A percentile compares a stretch with the other conserved stretches of the same genome.
These are phyloP conservation scores for Penicillium decumbens DNA, from an alignment of 2,329 filamentous ascomycete species.

Conservation along the genomic window DNA sequence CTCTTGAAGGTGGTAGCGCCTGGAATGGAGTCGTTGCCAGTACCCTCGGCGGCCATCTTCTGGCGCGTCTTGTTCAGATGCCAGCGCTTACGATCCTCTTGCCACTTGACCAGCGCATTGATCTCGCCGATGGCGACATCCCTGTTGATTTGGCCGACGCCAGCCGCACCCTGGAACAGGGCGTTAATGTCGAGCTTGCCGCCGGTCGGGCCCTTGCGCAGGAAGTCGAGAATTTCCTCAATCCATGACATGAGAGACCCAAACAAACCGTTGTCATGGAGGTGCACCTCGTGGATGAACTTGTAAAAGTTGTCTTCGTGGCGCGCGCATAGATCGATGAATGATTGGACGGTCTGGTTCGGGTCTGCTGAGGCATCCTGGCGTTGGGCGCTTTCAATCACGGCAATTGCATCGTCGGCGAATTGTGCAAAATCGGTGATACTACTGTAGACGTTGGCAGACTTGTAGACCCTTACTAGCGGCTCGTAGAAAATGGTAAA, in stretches of 20 bases:
- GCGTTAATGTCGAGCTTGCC: slow-evolving; percentile 93
- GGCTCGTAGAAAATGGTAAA: slow-evolving; percentile 99
- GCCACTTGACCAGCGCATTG: slow-evolving; percentile 82
- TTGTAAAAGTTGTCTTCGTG: slow-evolving; percentile 98
- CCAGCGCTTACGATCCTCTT: slow-evolving; percentile 94
- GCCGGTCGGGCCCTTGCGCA: slow-evolving; percentile 76
- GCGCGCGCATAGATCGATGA: slow-evolving; percentile 91
- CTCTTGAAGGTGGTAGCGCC: slow-evolving; percentile 62
- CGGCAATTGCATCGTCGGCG: slow-evolving; percentile 84
- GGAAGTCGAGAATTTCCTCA: slow-evolving; percentile 88
- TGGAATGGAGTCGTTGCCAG: slow-evolving; percentile 47
- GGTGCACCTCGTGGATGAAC: slow-evolving; percentile 96
- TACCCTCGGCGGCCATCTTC: slow-evolving; percentile 91
- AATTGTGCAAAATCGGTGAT: slow-evolving; percentile 95
- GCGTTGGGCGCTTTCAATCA: slow-evolving; percentile 63
- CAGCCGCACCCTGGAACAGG: slow-evolving; percentile 74
- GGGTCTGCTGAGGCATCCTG: slow-evolving; percentile 89
- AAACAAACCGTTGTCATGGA: slow-evolving; percentile 94
- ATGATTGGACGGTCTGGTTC: slow-evolving; percentile 95
- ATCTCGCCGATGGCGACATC: slow-evolving; percentile 72
- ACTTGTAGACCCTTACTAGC: slow-evolving; percentile 94
- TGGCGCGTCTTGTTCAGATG: slow-evolving; percentile 95
- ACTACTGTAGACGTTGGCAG: slow-evolving; percentile 94
- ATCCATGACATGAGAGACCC: slow-evolving; percentile 96
- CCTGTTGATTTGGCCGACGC: slow-evolving; percentile 64